Base-by-base conservation (phyloP, 2,329 filamentous ascomycete genomes). In the Gnomoniopsis smithogilvyi region DNA sequence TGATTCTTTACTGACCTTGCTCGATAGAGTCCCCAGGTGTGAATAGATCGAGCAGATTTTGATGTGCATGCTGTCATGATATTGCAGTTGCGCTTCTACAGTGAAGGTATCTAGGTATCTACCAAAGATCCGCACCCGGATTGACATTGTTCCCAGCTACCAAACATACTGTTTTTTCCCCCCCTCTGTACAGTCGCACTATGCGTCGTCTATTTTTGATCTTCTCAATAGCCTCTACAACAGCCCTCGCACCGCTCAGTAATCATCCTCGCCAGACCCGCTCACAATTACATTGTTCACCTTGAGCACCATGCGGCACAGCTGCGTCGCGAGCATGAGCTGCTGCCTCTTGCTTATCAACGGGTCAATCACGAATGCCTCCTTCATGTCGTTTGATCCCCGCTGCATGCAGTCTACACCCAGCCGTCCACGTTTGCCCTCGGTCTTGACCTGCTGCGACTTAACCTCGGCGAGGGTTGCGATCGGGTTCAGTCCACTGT, bases 281-380 rank as follows among this genome's bases (percentile, higher is more conserved):
- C 92, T 86, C 68, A 97, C 88, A 74, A 97, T 96, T 65, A 97
- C 93, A 74, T 96, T 96, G 81, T 97, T 96, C 72, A 93, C 87
- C 86, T 96, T 97, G 67, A 97, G 83, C 66, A 97, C 93, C 94
- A 99, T 98, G 66, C 95, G 88, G 81, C 95, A 98, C 66, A 99
- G 81, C 80, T 99, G 95, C 54, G 96, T 99, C 34, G 95, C 95
- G 65, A 99, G 84, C 78, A 97, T 86, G 62, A 99, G 84, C 78
- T 99, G 95, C 79, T 97, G 93, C 77, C 91, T 90, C 85, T 99
- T 99, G 68, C 95, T 95, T 73, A 99, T 99, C 70, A 99, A 80
- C 55, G 95, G 96, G 72, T 99, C 95, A 72, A 99, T 98, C 66
- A 97, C 95, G 75, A 99, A 99, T 66, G 95, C 91, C 67, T 96